Percentiles rank a stretch among this genome's conserved stretches.
phyloP scores from a whole-genome alignment of 768 basidiomycete genomes.

The Termitomyces sp. region DNA sequence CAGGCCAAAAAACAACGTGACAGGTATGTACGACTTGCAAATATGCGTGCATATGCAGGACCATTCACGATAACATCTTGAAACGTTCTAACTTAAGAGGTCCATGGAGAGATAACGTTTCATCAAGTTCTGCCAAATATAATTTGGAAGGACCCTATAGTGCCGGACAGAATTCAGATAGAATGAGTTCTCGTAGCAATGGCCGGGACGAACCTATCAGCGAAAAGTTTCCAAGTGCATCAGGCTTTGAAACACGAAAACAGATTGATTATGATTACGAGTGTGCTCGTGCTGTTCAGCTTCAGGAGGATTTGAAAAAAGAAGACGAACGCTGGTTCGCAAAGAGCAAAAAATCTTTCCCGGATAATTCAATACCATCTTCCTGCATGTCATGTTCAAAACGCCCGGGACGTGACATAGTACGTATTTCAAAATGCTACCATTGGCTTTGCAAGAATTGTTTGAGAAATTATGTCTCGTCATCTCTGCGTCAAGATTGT shows the following conservation, averaged over 20 bases:
- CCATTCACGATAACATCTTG: not conserved
- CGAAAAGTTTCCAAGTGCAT: not conserved
- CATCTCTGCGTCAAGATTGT: conserved; percentile 44
- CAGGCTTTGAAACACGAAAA: not conserved
- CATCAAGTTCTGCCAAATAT: not conserved
- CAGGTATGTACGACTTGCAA: not conserved
- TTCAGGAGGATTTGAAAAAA: not conserved
- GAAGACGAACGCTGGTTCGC: not conserved
- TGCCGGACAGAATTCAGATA: not conserved
- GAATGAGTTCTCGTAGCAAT: not conserved
- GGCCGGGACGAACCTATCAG: not conserved
- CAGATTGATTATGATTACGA: not conserved
- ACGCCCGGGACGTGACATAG: not conserved
- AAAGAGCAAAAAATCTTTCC: not conserved
- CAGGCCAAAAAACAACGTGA: not conserved
- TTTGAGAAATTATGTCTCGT: conserved; percentile 32
- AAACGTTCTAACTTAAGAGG: not conserved
- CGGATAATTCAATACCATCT: conserved; percentile 27
- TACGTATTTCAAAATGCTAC: conserved; percentile 31
- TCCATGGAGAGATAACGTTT: not conserved
- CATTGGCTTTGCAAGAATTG: conserved; percentile 55
- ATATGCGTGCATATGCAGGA: not conserved
- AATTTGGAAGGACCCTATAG: not conserved
- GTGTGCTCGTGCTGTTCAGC: not conserved
- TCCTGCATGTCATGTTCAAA: conserved; percentile 50